A percentile compares a stretch with the other conserved stretches of the same genome.
phyloP scores from a whole-genome alignment of 2,329 filamentous ascomycete genomes.

The Claviceps humidiphila region DNA sequence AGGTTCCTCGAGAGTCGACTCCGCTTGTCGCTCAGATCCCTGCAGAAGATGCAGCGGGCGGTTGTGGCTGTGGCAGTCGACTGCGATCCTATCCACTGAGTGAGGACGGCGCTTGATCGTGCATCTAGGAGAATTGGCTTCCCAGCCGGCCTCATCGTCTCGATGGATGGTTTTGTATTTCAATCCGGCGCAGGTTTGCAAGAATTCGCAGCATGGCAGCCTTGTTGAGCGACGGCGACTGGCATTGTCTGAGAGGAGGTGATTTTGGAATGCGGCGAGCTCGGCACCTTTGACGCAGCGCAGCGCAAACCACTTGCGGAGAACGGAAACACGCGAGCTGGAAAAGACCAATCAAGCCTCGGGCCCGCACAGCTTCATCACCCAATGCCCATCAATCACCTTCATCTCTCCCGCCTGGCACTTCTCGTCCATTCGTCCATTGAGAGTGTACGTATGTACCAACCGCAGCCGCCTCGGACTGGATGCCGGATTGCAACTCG shows the following conservation, averaged over 20 bases:
- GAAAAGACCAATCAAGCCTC: not conserved
- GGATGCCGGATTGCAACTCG: too few relatives aligned
- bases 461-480: too few relatives aligned
- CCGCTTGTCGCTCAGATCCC: conserved; percentile 11
- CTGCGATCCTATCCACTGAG: not conserved
- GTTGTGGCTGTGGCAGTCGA: not conserved
- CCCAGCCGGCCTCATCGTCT: not conserved
- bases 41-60: conserved; percentile 10
- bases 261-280: conserved; percentile 5
- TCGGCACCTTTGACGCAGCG: conserved; percentile 5
- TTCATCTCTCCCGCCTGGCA: too few relatives aligned
- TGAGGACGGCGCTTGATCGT: not conserved
- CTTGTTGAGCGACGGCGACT: not conserved
- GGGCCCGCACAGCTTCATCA: not conserved
- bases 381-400: too few relatives aligned
- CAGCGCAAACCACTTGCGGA: conserved; percentile 2
- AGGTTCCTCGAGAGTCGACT: conserved; percentile 1
- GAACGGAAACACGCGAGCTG: not conserved
- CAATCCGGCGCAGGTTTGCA: too few relatives aligned
- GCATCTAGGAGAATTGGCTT: not conserved
- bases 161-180: not conserved
- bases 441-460: too few relatives aligned
- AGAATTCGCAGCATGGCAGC: too few relatives aligned
- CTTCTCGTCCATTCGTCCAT: too few relatives aligned
- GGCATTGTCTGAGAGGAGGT: not conserved